A percentile compares a stretch with the other conserved stretches of the same genome.
Evolutionary conservation across 2,329 filamentous ascomycete genomes (phyloP).

Genomic region (Didymella glomerata): DNA sequence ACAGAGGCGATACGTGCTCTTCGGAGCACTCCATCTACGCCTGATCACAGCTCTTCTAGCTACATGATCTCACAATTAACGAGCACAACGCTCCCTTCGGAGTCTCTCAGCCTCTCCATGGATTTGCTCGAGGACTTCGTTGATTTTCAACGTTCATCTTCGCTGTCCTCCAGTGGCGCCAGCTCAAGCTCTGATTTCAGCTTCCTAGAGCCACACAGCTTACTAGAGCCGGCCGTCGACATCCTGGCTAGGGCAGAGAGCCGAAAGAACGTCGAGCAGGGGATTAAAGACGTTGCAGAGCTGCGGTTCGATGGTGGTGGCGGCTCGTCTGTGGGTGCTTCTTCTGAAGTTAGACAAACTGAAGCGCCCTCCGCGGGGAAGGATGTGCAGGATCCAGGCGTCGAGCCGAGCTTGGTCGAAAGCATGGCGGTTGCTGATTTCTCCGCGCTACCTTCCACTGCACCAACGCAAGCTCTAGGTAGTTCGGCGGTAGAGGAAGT

Average conservation of each 20-base stretch:
- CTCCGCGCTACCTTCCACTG: too few species aligned
- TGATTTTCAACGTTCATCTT: not conserved
- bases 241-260: not conserved
- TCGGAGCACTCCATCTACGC: not conserved
- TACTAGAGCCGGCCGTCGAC: not conserved
- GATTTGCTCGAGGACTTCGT: not conserved
- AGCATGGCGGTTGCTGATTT: too few species aligned
- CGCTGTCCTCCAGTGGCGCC: not conserved
- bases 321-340: too few species aligned
- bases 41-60: not conserved
- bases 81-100: not conserved
- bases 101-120: not conserved
- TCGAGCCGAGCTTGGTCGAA: too few species aligned
- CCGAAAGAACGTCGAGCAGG: not conserved
- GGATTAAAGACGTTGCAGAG: not conserved
- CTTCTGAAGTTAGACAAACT: too few species aligned
- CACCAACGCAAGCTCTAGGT: too few species aligned
- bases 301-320: too few species aligned
- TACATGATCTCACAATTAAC: not conserved
- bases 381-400: too few species aligned
- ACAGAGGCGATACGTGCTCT: not conserved
- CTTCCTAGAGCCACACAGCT: not conserved
- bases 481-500: too few species aligned
- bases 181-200: not conserved
- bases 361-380: too few species aligned